Evolutionary conservation across 2,329 filamentous ascomycete species (phyloP), one percentile per base, ranked within the genome.

Genomic region (Fusarium palustre): DNA sequence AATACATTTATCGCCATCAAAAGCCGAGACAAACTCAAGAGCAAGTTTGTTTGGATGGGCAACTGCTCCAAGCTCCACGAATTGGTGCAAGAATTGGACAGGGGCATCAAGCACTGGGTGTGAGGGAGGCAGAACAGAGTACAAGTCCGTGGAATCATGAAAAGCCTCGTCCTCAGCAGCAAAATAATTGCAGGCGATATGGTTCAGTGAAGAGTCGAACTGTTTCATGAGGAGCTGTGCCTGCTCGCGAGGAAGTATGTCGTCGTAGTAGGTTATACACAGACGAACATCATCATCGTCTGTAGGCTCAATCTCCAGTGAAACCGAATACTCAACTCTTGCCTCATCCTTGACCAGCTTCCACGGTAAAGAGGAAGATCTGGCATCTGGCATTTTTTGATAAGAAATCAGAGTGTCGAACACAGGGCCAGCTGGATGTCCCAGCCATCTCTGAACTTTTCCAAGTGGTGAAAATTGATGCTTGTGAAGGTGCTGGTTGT

Each of bases 351-450:
- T 81, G 2, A 87, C 66, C 0, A 92, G 68, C 9, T 81, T 81
- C 91, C 92, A 97, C 0, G 84, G 80, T 5, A 75, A 36, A 2
- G 53, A 43, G 2, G 76, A 58, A 18, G 64, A 48, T 36, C 61
- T 56, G 36, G 69, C 43, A 20, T 79, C 69, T 20, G 53, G 79
- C 69, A 60, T 83, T 68, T 92, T 92, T 74, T 97, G 94, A 74
- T 94, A 95, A 0, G 93, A 91, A 62, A 97, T 88, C 2, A 97
- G 83, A 0, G 93, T 95, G 74, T 97, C 94, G 71, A 97, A 97
- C 0, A 96, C 82, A 1, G 86, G 81, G 9, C 87, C 85, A 25
- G 90, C 87, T 1, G 90, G 82, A 60, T 87, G 84, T 0, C 89
- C 90, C 20, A 92, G 84, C 85, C 90, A 91, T 50, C 86, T 88